Evolutionary conservation across 805 yeast species (phyloP).

Genomic region (Komagataella kurtzmanii): DNA sequence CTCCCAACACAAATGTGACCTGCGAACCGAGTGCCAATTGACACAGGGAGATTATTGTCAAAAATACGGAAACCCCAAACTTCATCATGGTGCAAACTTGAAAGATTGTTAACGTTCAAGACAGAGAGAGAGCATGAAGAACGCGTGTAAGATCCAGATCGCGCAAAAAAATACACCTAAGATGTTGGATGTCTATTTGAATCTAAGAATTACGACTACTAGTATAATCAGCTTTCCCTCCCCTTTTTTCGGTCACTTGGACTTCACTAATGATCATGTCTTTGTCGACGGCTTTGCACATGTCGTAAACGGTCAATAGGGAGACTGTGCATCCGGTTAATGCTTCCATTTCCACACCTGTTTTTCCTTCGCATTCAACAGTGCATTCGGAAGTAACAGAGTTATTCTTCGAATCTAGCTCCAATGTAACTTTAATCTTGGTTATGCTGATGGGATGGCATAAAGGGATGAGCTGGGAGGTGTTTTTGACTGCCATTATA

Average conservation of each 20-base stretch:
- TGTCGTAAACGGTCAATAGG: slow-evolving; percentile 36
- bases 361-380: slow-evolving; percentile 33
- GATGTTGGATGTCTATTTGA: background rate
- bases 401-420: slow-evolving; percentile 7
- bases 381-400: slow-evolving; percentile 19
- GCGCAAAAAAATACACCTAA: background rate
- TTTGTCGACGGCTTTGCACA: slow-evolving; percentile 46
- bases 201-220: background rate
- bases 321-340: slow-evolving; percentile 29
- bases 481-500: slow-evolving; percentile 36
- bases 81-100: background rate
- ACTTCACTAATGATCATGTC: slow-evolving; percentile 25
- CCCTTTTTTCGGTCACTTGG: slow-evolving; percentile 24
- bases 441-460: slow-evolving; percentile 35
- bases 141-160: background rate
- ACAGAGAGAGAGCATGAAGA: background rate
- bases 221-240: slow-evolving; percentile 23
- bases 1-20: slow-evolving; percentile 60
- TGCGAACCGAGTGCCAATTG: slow-evolving; percentile 27
- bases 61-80: background rate
- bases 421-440: slow-evolving; percentile 22
- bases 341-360: slow-evolving; percentile 51
- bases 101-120: background rate
- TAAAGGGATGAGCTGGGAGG: slow-evolving; percentile 31
- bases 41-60: background rate